Conservation (phyloP, 2,329 filamentous ascomycete genomes). For the Ceratocystis ficicola region DNA sequence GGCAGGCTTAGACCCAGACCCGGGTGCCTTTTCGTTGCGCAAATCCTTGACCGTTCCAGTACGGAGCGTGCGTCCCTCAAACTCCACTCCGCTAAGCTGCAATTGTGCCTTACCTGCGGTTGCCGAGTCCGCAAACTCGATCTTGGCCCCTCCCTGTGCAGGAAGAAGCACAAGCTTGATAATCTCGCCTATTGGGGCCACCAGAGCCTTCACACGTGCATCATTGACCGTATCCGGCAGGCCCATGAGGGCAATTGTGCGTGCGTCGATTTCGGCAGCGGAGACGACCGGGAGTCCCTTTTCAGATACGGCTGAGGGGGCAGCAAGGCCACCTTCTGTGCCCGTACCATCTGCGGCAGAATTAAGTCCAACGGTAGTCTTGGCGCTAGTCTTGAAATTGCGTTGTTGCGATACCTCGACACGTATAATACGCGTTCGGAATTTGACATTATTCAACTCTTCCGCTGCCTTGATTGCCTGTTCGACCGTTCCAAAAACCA, state of each 20-base stretch:
- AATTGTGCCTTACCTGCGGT: constrained; percentile 62
- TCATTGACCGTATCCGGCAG: constrained; percentile 90
- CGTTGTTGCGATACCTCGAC: constrained; percentile 49
- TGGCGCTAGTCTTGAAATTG: constrained; percentile 46
- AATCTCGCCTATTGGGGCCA: constrained; percentile 57
- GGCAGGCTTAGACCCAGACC: background rate
- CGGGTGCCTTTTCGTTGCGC: constrained; percentile 29
- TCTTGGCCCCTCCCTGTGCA: constrained; percentile 69
- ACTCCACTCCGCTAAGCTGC: constrained; percentile 43
- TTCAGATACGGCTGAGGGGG: constrained; percentile 22
- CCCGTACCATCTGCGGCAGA: constrained; percentile 25
- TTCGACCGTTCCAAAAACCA: constrained; percentile 61
- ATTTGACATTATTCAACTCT: constrained; percentile 57
- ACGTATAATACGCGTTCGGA: constrained; percentile 54
- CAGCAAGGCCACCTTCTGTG: constrained; percentile 24
- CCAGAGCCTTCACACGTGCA: constrained; percentile 60
- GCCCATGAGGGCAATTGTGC: constrained; percentile 71
- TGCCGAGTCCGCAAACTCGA: constrained; percentile 63
- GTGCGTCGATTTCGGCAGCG: constrained; percentile 37
- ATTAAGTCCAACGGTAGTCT: constrained; percentile 29
- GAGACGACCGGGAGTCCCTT: constrained; percentile 24
- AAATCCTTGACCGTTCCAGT: constrained; percentile 45
- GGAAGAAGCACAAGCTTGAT: constrained; percentile 68
- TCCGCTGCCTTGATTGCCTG: constrained; percentile 54
- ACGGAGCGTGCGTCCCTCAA: constrained; percentile 42